Percentiles rank a stretch among this genome's conserved stretches.
Conservation (phyloP, 129 eudicot genomes). For the Centaurea solstitialis region DNA sequence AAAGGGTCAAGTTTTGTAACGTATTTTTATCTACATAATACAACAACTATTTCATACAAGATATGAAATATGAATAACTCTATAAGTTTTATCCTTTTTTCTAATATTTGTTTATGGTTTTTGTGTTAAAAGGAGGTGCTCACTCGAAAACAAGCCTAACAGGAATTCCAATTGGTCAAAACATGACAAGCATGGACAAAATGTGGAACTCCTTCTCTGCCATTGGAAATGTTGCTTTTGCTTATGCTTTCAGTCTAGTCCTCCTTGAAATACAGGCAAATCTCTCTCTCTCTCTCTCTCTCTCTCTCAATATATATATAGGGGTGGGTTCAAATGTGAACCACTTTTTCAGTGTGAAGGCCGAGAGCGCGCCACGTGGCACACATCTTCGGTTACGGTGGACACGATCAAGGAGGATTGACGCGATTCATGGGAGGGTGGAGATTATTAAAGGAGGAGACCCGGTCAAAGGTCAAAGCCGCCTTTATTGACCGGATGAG, state of each 20-base stretch:
- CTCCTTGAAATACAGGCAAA: slow-evolving; percentile 84
- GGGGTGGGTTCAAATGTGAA: no score
- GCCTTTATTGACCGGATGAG: no score
- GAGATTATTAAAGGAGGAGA: no score
- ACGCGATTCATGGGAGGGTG: no score
- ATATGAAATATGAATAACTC: background rate
- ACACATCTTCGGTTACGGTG: no score
- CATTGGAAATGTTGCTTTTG: slow-evolving; percentile 80
- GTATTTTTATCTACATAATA: background rate
- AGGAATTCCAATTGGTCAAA: slow-evolving; percentile 53
- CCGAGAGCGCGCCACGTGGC: no score
- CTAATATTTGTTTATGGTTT: background rate
- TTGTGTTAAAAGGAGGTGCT: slow-evolving; percentile 33
- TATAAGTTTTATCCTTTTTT: background rate
- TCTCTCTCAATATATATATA: no score
- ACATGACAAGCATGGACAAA: slow-evolving; percentile 56
- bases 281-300: background rate
- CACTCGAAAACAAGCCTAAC: slow-evolving; percentile 48
- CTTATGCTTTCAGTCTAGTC: slow-evolving; percentile 68
- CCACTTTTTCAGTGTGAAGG: no score
- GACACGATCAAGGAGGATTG: no score
- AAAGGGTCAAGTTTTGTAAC: background rate
- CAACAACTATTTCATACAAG: background rate
- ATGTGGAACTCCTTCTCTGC: slow-evolving; percentile 78
- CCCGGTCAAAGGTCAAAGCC: no score